Base-by-base conservation (phyloP, 2,329 filamentous ascomycete genomes). In the Arthroderma sp. region DNA sequence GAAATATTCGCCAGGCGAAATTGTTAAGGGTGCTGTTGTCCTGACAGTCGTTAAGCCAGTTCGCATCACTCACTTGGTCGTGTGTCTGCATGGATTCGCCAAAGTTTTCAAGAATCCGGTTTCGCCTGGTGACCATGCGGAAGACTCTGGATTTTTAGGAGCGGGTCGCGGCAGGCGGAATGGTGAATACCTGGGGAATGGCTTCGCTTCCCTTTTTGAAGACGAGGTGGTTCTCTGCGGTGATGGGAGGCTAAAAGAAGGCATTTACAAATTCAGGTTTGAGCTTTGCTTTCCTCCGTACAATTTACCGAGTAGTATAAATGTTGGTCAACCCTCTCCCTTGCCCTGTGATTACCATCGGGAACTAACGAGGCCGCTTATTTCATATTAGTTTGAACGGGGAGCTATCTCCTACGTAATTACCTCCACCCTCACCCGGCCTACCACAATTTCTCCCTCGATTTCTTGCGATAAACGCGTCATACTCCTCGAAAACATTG, bases 361-460 rank as follows among this genome's bases (percentile, higher is more conserved):
- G 29, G 29, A 22, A 46, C 38, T 53, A 30, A 52, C 31, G 7
- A 28, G 41, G 10, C 31, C 9, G 32, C 5, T 32, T 15, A 34
- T n/a, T 37, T 27, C 36, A 10, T 10, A 46, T 29, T 63, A 96
- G 87, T 98, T 98, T 63, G 91, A 96, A 66, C 80, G 89, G 58
- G 91, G 91, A 32, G 88, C 86, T 1, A 86, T 98, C 55, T 82
- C 83, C 15, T 98, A 96, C 66, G 79, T 89, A 68, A 76, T 96
- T 55, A 89, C 86, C 4, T 83, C 89, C 30, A 95, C 87, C 6
- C 64, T 96, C 46, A 96, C 89, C 15, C 79, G 87, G 46, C 89
- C 91, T 15, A 91, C 84, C 0, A 80, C 87, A 4, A 93, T 95
- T 50, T 75, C 82, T 9, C 82, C 89, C 1, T 87, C 82, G 2